Percentiles rank a stretch among this genome's conserved stretches.
phyloP scores from a whole-genome alignment of 2,329 filamentous ascomycete species.

The Pseudogymnoascus sp. region DNA sequence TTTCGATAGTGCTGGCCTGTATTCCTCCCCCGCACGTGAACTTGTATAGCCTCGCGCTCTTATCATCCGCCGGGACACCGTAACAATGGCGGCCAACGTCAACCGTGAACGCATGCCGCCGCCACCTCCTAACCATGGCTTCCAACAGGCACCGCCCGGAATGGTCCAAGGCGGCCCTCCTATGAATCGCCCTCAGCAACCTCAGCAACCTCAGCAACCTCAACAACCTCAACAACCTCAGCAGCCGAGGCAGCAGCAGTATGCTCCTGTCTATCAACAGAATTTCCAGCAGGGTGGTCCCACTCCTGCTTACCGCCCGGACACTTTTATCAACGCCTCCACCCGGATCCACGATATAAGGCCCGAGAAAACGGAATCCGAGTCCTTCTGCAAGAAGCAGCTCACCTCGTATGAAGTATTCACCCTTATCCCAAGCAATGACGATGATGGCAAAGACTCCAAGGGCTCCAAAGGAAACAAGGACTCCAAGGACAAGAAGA shows the following conservation, averaged over 20 bases:
- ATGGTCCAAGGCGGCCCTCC: neutral
- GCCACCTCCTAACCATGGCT: neutral
- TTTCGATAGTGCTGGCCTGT: neutral
- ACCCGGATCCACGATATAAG: slow-evolving; percentile 18
- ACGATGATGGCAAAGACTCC: slow-evolving; percentile 3
- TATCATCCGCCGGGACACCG: neutral
- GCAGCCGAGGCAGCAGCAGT: neutral
- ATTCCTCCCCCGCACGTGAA: neutral
- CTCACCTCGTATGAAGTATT: slow-evolving; percentile 21
- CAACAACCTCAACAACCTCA: too few species aligned
- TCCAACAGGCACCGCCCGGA: neutral
- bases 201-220: slow-evolving; percentile 16
- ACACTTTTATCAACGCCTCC: neutral
- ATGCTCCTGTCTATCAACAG: neutral
- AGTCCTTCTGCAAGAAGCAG: slow-evolving; percentile 19
- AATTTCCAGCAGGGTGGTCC: neutral
- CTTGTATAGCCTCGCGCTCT: neutral
- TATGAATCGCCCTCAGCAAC: neutral
- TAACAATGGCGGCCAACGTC: neutral
- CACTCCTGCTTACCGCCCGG: neutral
- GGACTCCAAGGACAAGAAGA: neutral
- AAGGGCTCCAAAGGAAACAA: neutral
- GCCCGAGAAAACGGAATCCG: slow-evolving; percentile 15
- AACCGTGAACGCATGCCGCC: neutral
- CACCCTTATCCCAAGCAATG: slow-evolving; percentile 14